Conservation (phyloP, 1,139 yeast species). For the Groenewaldozyma auringiensis region DNA sequence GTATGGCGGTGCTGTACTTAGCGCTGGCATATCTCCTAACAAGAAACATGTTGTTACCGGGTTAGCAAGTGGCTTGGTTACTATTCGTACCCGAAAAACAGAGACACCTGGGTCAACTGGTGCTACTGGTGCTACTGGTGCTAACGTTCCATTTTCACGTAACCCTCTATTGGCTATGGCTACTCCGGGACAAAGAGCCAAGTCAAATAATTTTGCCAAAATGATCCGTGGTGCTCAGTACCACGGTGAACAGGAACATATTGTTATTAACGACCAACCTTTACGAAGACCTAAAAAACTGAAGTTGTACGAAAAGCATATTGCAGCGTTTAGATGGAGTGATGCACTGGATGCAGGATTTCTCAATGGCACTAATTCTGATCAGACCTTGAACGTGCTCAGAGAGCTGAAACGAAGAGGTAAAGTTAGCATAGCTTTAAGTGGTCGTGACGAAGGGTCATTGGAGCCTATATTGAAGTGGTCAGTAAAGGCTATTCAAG, state of each 20-base stretch:
- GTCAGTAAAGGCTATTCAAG: conserved; percentile 68
- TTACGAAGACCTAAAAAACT: conserved; percentile 44
- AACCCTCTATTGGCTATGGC: conserved; percentile 23
- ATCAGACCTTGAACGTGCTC: conserved; percentile 69
- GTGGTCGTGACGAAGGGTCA: conserved; percentile 77
- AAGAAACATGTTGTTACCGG: conserved; percentile 93
- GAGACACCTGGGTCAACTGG: conserved; percentile 52
- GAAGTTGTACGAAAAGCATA: conserved; percentile 71
- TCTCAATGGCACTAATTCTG: conserved; percentile 66
- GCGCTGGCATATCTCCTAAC: conserved; percentile 86
- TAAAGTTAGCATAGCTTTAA: conserved; percentile 68
- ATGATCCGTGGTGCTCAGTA: conserved; percentile 91
- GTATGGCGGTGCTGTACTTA: conserved; percentile 84
- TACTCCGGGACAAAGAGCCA: conserved; percentile 21
- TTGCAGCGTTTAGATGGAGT: conserved; percentile 83
- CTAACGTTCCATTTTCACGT: conserved; percentile 24
- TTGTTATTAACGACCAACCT: conserved; percentile 47
- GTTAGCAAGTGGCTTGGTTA: conserved; percentile 76
- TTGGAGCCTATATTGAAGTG: conserved; percentile 81
- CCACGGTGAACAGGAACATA: conserved; percentile 80
- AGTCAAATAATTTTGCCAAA: conserved; percentile 52
- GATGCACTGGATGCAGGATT: conserved; percentile 90
- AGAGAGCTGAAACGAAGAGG: conserved; percentile 84
- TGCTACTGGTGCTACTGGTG: conserved; percentile 18
- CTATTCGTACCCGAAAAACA: conserved; percentile 80